phyloP scores from a whole-genome alignment of 2,329 filamentous ascomycete genomes.

The Aspergillus intermedius region DNA sequence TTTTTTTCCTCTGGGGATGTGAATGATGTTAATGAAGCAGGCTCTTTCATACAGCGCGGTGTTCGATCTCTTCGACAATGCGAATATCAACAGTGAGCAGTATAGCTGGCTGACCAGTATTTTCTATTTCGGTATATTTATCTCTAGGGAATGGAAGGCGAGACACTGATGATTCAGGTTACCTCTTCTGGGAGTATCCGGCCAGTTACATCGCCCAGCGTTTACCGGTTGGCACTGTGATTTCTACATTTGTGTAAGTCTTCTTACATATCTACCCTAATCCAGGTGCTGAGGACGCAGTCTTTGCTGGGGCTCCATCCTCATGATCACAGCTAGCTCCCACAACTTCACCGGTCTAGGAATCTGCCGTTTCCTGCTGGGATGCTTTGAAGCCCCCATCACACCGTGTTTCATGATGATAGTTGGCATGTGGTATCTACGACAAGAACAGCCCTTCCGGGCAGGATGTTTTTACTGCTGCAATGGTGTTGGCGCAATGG shows the following conservation, averaged over 20 bases:
- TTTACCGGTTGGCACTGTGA: conserved; percentile 15
- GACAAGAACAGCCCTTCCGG: conserved; percentile 43
- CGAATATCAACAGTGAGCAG: conserved; percentile 35
- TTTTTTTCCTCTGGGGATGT: not conserved
- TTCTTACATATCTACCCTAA: too few species aligned
- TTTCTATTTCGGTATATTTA: conserved; percentile 45
- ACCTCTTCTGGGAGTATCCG: conserved; percentile 39
- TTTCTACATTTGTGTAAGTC: conserved; percentile 9
- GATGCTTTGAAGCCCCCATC: conserved; percentile 44
- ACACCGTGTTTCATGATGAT: conserved; percentile 48
- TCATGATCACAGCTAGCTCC: conserved; percentile 40
- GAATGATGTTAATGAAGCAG: conserved; percentile 17
- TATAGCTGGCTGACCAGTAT: conserved; percentile 53
- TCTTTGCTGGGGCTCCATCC: conserved; percentile 39
- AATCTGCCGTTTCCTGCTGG: conserved; percentile 42
- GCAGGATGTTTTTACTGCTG: conserved; percentile 41
- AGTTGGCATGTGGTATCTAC: conserved; percentile 45
- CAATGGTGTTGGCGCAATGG: conserved; percentile 35
- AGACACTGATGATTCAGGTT: conserved; percentile 12
- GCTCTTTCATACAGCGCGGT: conserved; percentile 50
- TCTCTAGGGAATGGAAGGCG: not conserved
- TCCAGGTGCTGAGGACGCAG: not conserved
- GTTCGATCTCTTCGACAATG: conserved; percentile 49
- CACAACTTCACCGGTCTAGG: conserved; percentile 39
- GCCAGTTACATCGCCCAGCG: conserved; percentile 31